Base-by-base conservation (phyloP, 345 rosid species). In the Orychophragmus violaceus region DNA sequence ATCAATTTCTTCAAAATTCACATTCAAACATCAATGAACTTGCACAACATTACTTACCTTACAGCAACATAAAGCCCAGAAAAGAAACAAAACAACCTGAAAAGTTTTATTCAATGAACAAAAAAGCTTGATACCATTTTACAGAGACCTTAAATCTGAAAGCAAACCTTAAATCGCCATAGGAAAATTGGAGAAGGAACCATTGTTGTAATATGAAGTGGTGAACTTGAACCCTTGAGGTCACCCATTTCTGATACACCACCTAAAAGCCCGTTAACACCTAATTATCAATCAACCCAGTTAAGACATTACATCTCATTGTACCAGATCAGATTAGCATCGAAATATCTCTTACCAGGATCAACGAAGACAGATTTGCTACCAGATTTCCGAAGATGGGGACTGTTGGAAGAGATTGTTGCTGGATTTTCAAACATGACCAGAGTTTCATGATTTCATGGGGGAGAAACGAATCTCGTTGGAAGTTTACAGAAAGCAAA, bases 101-200 rank as follows among this genome's bases (percentile, higher is more conserved):
- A 59, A n/a, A n/a, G n/a, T n/a, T n/a, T n/a, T n/a, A n/a, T n/a
- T n/a, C n/a, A 46, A 14, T 58, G 32, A 49, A 33, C 17, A n/a
- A 33, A 59, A 44, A n/a, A 52, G 23, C 12, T 21, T 45, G n/a
- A n/a, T n/a, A n/a, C n/a, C n/a, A n/a, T n/a, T n/a, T n/a, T n/a
- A n/a, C n/a, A n/a, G n/a, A n/a, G n/a, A n/a, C n/a, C n/a, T n/a
- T n/a, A n/a, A n/a, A n/a, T n/a, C n/a, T n/a, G n/a, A n/a, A n/a
- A n/a, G 3, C 62, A 37, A 68, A 94, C 97, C 99, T 90, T 90
- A 71, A 94, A 83, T 83, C 99, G 85, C 99, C 97, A 83, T 13
- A 88, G 77, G 49, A 90, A 77, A 24, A 70, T 62, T 3, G 99
- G 96, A 74, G 97, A 88, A 28, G 99, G 99, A 83, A 80, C 71